Conservation (phyloP, 768 basidiomycete species). For the Tubosaeta brunneosetosa region DNA sequence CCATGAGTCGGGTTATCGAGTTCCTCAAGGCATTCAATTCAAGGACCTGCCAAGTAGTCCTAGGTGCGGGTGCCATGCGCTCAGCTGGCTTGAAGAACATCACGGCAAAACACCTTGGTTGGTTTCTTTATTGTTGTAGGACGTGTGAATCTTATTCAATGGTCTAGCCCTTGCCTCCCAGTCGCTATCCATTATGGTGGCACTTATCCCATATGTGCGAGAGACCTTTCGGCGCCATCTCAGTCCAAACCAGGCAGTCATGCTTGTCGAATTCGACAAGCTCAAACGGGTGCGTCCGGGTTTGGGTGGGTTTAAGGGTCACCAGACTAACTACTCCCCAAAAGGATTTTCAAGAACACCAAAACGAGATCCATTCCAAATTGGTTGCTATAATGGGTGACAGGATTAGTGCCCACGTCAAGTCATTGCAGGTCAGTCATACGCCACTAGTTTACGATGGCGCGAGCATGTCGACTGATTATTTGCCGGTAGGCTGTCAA, state of each 20-base stretch:
- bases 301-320: slow-evolving; percentile 1
- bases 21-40: slow-evolving; percentile 98
- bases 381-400: slow-evolving; percentile 98
- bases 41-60: slow-evolving; percentile 93
- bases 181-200: slow-evolving; percentile 89
- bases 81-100: slow-evolving; percentile 97
- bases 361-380: slow-evolving; percentile 98
- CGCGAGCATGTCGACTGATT: slow-evolving; percentile 2
- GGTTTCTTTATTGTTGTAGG: slow-evolving; percentile 23
- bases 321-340: slow-evolving; percentile 1
- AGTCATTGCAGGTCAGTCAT: slow-evolving; percentile 63
- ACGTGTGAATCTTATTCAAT: slow-evolving; percentile 15
- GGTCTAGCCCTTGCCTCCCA: slow-evolving; percentile 87
- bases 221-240: slow-evolving; percentile 93
- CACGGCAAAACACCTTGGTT: slow-evolving; percentile 95
- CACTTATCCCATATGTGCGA: slow-evolving; percentile 92
- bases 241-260: slow-evolving; percentile 90
- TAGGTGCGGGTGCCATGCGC: slow-evolving; percentile 98
- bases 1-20: slow-evolving; percentile 92
- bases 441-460: slow-evolving; percentile 3
- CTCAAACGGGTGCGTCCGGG: slow-evolving; percentile 76
- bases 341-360: slow-evolving; percentile 98
- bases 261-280: slow-evolving; percentile 97
- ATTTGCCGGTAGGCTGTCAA: slow-evolving; percentile 54
- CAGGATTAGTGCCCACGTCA: slow-evolving; percentile 80